These are phyloP conservation scores for Raffaelea deltoideospora DNA, from an alignment of 2,329 filamentous ascomycete species.

Conservation along the genomic window DNA sequence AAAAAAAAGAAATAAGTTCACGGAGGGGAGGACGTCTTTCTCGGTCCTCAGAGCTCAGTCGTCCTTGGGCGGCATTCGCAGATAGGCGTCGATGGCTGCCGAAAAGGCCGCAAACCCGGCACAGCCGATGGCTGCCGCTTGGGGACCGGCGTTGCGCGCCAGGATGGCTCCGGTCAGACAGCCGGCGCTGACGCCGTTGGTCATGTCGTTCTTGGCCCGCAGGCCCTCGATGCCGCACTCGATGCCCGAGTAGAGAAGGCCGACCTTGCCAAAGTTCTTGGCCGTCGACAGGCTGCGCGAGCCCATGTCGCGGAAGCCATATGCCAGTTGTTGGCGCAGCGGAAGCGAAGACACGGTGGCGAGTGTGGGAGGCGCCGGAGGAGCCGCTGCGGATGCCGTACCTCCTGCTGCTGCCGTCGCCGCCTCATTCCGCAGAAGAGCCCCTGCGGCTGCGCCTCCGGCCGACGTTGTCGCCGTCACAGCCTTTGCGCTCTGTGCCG, in stretches of 20 bases:
- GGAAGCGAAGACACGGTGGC: slow-evolving; percentile 37
- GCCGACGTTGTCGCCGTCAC: not conserved
- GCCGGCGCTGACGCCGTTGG: slow-evolving; percentile 74
- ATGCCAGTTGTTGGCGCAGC: slow-evolving; percentile 64
- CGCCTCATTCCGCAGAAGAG: no score
- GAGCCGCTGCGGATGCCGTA: not conserved
- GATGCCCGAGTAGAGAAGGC: slow-evolving; percentile 78
- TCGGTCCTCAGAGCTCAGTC: no score
- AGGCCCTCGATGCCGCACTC: slow-evolving; percentile 92
- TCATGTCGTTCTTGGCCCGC: slow-evolving; percentile 84
- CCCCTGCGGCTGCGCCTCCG: not conserved
- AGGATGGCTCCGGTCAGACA: slow-evolving; percentile 85
- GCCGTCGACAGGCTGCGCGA: slow-evolving; percentile 65
- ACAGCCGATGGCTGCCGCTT: slow-evolving; percentile 76
- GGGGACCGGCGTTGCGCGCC: slow-evolving; percentile 74
- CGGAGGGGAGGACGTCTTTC: no score
- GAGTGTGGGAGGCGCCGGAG: not conserved
- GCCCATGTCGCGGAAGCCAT: slow-evolving; percentile 93
- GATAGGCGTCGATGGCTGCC: slow-evolving; percentile 81
- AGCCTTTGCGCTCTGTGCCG: no score
- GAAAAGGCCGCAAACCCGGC: slow-evolving; percentile 88
- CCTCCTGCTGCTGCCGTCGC: not conserved
- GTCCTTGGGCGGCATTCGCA: slow-evolving; percentile 57
- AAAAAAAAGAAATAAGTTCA: no score
- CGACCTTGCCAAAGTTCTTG: slow-evolving; percentile 91